Evolutionary conservation across 1,139 yeast genomes (phyloP), one percentile per base, ranked within the genome.

Genomic region (Taiozyma onychis): DNA sequence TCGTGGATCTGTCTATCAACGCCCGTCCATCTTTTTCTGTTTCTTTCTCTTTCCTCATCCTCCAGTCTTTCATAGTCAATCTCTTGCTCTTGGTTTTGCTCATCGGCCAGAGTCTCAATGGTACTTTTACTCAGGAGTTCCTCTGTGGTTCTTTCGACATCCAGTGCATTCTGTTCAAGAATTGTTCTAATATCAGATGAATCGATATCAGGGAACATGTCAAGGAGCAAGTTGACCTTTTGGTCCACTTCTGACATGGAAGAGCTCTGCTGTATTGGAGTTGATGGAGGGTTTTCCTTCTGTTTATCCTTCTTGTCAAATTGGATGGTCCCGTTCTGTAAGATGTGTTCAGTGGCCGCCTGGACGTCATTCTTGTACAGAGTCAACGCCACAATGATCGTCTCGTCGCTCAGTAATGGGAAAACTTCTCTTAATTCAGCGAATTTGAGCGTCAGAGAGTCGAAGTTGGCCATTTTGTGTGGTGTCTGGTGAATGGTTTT

Each of bases 121-220:
- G 53, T 39, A 9, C n/a, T 18, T 27, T 39, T 27, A 37, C 41
- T 37, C 7, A 37, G 14, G 6, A 57, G 35, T 2, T 48, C 30
- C 14, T 57, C 58, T 1, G 52, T 35, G 6, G 58, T 45, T 16
- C 26, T 48, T 3, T 32, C 48, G 4, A 41, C 8, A 41, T 55
- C 57, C 6, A 43, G 43, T 2, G 43, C 46, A 37, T 24, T 51
- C 46, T 52, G 41, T 37, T 37, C 24, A 9, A 37, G 24, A 21
- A 14, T 10, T 13, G 13, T 24, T 16, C 14, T 37, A 14, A 37
- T 37, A 5, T 18, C 41, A 18, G 24, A 10, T 9, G 41, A 18
- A 4, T 42, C 42, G 6, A 44, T 30, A 5, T 39, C 27, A 4
- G 53, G 53, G 13, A 52, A 48, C 39, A 50, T 41, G 11, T 47